Evolutionary conservation across 2,329 filamentous ascomycete genomes (phyloP), one percentile per base, ranked within the genome.

Genomic region (Colletotrichum simmondsii): DNA sequence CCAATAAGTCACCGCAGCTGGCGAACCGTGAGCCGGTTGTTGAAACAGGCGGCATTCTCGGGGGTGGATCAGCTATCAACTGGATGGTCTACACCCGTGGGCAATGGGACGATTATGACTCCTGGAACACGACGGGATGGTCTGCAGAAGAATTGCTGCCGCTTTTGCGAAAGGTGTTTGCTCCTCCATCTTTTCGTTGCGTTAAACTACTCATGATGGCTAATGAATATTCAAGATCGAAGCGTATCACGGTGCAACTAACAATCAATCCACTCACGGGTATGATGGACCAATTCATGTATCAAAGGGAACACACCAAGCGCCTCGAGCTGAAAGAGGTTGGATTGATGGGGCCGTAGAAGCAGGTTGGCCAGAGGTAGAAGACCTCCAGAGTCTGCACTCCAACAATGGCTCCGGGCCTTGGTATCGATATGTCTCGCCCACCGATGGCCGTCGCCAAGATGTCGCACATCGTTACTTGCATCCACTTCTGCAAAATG

Each of bases 351-450:
- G 86, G 3, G 83, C 85, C 0, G 78, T 78, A 16, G 77, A 83
- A 56, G 77, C 87, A 57, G 88, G 88, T 4, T 85, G 85, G 68
- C 80, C 80, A 16, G 83, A 88, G 69, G 81, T 86, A 56, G 79
- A 82, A 52, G 88, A 90, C 75, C 74, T 88, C 12, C 84, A 89
- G 66, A 83, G 84, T 68, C 78, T 89, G 2, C 82, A 87, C 5
- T 62, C 74, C 16, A 76, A 76, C 65, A 78, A 80, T 32, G 82
- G 78, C 3, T 70, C 65, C 1, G 65, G 66, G 4, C 66, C 65
- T 2, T 70, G 66, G 58, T 68, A 74, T 42, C 74, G 75, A 19
- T 77, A 72, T 30, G 71, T 77, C 26, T 65, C 58, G 10, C 82
- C 82, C 0, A 54, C 58, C 3, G 83, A 88, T 35, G 87, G 87